Evolutionary conservation across 2,329 filamentous ascomycete genomes (phyloP), one percentile per base, ranked within the genome.

Genomic region (Beauveria brongniartii): DNA sequence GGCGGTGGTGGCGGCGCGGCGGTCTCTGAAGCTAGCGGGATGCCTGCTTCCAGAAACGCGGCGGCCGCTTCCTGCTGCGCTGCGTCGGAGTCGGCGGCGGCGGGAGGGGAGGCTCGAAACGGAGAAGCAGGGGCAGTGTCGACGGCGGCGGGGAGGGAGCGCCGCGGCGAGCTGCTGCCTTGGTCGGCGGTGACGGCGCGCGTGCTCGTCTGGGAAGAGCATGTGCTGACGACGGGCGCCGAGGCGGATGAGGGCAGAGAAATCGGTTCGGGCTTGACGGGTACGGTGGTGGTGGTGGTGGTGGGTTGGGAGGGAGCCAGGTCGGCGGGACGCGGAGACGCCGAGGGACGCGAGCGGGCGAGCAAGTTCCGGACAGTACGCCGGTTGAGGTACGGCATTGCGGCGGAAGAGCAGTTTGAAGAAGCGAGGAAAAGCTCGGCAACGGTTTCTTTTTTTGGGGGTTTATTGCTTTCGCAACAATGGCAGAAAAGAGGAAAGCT

Each of bases 301-400:
- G 12, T 14, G 12, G 12, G 14, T 3, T 34, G 30, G 0, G 30
- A 5, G 5, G 34, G 20, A 30, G 18, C 22, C 6, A 2, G 20
- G 9, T n/a, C n/a, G 6, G 3, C 16, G 8, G 5, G 26, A 28
- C 26, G 43, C 16, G 18, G 41, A 7, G 55, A 41, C 16, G 44
- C 22, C 22, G 55, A 51, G 37, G 56, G 22, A 26, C 56, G 56
- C 2, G 37, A 22, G 56, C 46, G 56, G 14, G 47, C 37, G 34
- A 61, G 43, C 18, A 61, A 44, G 43, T 14, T 43, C 12, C 59
- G 51, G 30, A 61, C 44, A 22, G 59, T 43, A 18, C 52, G 51
- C 43, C 59, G 43, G 51, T 43, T 61, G 28, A 61, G 52, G 16
- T 61, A 48, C 28, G 59, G 59, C 59, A 61, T 61, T 14, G 22